Base-by-base conservation (phyloP, 2,329 filamentous ascomycete genomes). In the Allantophomopsis lycopodina region DNA sequence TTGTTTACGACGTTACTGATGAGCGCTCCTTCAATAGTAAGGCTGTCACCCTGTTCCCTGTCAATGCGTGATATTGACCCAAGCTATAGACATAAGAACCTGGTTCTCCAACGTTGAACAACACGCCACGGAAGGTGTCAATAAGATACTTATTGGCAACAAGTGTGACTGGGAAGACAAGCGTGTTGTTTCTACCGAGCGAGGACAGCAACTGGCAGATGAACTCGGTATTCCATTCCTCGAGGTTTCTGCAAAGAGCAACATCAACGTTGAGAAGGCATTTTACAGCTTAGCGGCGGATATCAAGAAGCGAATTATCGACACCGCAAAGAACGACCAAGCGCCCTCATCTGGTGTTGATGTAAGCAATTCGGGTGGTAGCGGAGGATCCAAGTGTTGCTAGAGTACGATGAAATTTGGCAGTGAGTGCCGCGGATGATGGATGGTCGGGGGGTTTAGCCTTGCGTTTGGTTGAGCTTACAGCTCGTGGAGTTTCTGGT, bases 131-230 rank as follows among this genome's bases (percentile, higher is more conserved):
- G 91, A 96, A 66, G 91, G 91, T 55, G 91, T 98, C 58, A 95
- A 96, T 77, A 98, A 96, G 73, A 96, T 98, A 58, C 76, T 98
- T 50, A 95, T 98, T 51, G 91, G 91, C 60, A 98, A 98, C 75
- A 98, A 98, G 68, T 98, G 91, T 67, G 91, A 98, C 65, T 96
- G 91, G 91, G 91, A 96, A 64, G 91, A 98, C 67, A 96, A 96
- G 73, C 82, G 91, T 51, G 87, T 84, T 40, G 83, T 98, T 33
- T 87, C 85, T 37, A 94, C 83, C 44, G 88, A 95, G 61, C 82
- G 87, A 57, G 91, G 91, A 52, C 88, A 98, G 63, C 80, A 81
- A 49, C 76, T 98, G 41, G 91, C 91, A 43, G 83, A 94, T 64
- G 91, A 96, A 64, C 79, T 98, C 44, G 87, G 88, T 56, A 94